phyloP scores from a whole-genome alignment of 2,329 filamentous ascomycete genomes.

The Colletotrichum coccodes region DNA sequence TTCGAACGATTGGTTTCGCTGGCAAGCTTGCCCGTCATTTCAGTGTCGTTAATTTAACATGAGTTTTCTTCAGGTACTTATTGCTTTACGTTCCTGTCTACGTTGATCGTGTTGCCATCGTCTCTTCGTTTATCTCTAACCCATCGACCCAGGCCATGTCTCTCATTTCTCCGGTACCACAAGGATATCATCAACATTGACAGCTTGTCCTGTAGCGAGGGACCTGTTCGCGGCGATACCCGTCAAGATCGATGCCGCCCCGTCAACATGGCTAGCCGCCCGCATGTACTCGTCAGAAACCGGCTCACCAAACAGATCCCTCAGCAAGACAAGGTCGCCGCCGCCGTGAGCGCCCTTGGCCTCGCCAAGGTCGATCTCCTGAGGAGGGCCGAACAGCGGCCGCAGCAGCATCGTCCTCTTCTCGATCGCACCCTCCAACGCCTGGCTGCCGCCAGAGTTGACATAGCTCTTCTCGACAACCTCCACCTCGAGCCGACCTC shows the following conservation, averaged over 20 bases:
- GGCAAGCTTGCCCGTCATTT: no score
- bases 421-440: slow-evolving; percentile 63
- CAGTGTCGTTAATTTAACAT: no score
- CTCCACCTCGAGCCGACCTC: slow-evolving; percentile 68
- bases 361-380: slow-evolving; percentile 62
- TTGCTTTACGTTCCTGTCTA: background rate
- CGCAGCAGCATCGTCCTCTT: slow-evolving; percentile 58
- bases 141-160: background rate
- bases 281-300: slow-evolving; percentile 62
- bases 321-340: slow-evolving; percentile 65
- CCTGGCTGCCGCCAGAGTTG: slow-evolving; percentile 68
- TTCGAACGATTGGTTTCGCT: no score
- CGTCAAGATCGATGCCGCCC: slow-evolving; percentile 67
- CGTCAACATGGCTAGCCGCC: slow-evolving; percentile 68
- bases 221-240: slow-evolving; percentile 69
- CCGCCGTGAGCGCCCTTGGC: slow-evolving; percentile 68
- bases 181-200: slow-evolving; percentile 64
- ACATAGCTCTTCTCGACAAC: slow-evolving; percentile 72
- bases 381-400: slow-evolving; percentile 66
- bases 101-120: no score
- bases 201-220: slow-evolving; percentile 65
- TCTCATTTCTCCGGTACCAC: slow-evolving; percentile 39
- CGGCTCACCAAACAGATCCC: slow-evolving; percentile 66
- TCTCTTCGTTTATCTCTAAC: background rate
- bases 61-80: no score